These are phyloP conservation scores for Lactarius sanguifluus DNA, from an alignment of 768 basidiomycete species.

Conservation along the genomic window DNA sequence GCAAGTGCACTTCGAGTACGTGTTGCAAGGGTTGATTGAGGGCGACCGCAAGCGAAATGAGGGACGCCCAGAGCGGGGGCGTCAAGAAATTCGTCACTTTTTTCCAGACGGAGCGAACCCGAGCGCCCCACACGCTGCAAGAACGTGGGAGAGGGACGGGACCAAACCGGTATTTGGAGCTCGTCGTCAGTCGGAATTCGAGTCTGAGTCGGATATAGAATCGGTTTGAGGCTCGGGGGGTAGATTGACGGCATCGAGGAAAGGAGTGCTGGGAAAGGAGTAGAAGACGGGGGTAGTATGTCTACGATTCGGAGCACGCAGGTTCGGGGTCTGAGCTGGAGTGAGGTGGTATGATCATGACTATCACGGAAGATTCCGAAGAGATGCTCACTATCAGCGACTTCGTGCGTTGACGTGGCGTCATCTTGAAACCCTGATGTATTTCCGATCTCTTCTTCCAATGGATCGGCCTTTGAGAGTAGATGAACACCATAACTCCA, in stretches of 20 bases:
- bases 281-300: conserved; percentile 50
- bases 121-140: conserved; percentile 34
- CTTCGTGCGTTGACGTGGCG: not conserved
- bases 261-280: conserved; percentile 64
- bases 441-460: conserved; percentile 38
- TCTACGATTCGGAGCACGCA: conserved; percentile 4
- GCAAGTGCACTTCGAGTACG: conserved; percentile 59
- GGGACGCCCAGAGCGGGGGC: conserved; percentile 79
- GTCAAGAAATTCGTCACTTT: conserved; percentile 78
- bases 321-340: not conserved
- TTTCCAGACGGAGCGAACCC: conserved; percentile 36
- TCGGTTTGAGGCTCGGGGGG: conserved; percentile 12
- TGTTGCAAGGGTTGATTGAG: conserved; percentile 75
- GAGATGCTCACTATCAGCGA: not conserved
- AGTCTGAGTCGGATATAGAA: conserved; percentile 27
- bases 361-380: not conserved
- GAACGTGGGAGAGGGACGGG: conserved; percentile 34
- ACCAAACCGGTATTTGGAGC: conserved; percentile 27
- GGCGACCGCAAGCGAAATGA: conserved; percentile 74
- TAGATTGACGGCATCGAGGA: conserved; percentile 12
- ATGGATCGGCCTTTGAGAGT: conserved; percentile 56
- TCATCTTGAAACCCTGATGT: conserved; percentile 1
- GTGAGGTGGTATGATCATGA: not conserved
- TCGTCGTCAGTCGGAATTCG: conserved; percentile 33
- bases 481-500: conserved; percentile 94